These are phyloP conservation scores for Mycena chlorophos DNA, from an alignment of 768 basidiomycete genomes.

Conservation along the genomic window DNA sequence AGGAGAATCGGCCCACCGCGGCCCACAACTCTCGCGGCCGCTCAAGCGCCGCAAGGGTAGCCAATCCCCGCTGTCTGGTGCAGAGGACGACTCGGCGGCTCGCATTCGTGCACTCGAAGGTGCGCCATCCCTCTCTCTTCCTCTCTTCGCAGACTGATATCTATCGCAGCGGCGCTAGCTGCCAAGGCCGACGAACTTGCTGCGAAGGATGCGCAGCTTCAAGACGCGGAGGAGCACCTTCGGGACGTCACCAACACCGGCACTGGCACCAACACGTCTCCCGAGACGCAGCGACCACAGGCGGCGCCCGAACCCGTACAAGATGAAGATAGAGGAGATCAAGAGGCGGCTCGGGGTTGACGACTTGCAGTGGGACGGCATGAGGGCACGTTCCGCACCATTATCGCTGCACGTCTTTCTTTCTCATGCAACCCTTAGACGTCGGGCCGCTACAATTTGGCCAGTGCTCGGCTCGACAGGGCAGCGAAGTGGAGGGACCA, in stretches of 20 bases:
- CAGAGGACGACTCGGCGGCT: not conserved
- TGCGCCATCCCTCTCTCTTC: not conserved
- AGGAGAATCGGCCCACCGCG: too few relatives aligned
- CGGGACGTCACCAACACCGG: not conserved
- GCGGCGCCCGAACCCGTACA: not conserved
- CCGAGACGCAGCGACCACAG: not conserved
- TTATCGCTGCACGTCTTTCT: too few relatives aligned
- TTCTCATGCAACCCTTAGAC: too few relatives aligned
- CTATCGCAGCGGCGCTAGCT: too few relatives aligned
- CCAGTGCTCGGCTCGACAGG: too few relatives aligned
- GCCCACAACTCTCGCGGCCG: not conserved
- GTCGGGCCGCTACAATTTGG: too few relatives aligned
- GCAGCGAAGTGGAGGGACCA: too few relatives aligned
- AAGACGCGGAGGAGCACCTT: not conserved
- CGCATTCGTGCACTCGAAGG: not conserved
- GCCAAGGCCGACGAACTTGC: not conserved
- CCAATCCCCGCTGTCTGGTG: not conserved
- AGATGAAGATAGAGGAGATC: not conserved
- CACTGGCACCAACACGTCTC: not conserved
- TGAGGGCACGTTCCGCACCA: too few relatives aligned
- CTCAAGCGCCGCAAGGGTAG: not conserved
- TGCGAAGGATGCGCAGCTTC: not conserved
- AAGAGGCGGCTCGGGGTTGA: too few relatives aligned
- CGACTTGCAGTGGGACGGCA: too few relatives aligned
- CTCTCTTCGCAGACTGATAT: not conserved